Conservation (phyloP, 495 filamentous ascomycete species). For the Gamarada debralockiae region DNA sequence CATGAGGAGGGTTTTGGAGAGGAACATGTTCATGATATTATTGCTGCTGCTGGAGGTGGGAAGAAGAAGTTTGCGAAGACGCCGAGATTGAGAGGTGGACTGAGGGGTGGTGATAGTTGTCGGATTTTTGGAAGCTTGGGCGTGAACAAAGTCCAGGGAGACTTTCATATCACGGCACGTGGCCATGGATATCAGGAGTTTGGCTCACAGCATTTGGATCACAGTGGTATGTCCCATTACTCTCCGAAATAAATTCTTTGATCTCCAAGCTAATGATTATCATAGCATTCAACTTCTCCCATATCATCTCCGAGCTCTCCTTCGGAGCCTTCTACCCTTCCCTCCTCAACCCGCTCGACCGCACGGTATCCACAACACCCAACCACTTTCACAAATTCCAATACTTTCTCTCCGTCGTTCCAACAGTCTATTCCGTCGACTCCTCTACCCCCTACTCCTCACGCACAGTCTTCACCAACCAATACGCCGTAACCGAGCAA, state of each 20-base stretch:
- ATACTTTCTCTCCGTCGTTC: conserved; percentile 96
- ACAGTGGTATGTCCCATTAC: conserved; percentile 53
- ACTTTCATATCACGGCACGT: conserved; percentile 95
- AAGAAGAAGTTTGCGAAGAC: conserved; percentile 66
- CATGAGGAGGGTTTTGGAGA: conserved; percentile 59
- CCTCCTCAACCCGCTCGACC: conserved; percentile 90
- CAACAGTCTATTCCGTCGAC: conserved; percentile 82
- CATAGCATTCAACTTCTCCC: conserved; percentile 94
- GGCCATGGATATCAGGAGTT: conserved; percentile 89
- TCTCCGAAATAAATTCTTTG: not conserved
- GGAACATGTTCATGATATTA: conserved; percentile 71
- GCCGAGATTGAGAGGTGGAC: conserved; percentile 56
- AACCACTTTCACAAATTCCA: conserved; percentile 92
- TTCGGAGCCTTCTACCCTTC: conserved; percentile 94
- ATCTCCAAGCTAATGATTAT: conserved; percentile 11
- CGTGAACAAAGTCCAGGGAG: conserved; percentile 93
- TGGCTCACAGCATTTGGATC: conserved; percentile 66
- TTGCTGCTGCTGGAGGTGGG: conserved; percentile 47
- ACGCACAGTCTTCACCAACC: conserved; percentile 81
- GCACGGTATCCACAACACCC: conserved; percentile 70
- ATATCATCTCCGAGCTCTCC: conserved; percentile 93
- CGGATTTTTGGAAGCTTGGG: conserved; percentile 86
- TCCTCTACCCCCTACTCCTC: conserved; percentile 29
- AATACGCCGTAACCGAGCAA: conserved; percentile 95
- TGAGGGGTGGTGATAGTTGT: conserved; percentile 55